These are phyloP conservation scores for Vaccinium macrocarpon DNA, from an alignment of 148 eudicot species.

Conservation along the genomic window DNA sequence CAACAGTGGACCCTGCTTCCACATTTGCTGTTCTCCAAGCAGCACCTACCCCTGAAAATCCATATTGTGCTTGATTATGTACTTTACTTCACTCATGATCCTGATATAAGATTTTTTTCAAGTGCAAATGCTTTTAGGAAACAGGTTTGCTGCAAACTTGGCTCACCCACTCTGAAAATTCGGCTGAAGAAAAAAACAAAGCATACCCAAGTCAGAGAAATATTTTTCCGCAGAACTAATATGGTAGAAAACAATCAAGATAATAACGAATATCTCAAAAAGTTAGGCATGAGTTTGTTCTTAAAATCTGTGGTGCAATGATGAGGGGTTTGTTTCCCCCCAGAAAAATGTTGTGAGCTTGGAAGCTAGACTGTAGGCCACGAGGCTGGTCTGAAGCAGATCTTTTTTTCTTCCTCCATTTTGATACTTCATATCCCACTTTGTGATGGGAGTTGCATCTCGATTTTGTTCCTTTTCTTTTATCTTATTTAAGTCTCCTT, in stretches of 20 bases:
- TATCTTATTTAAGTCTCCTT: not conserved
- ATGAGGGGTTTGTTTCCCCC: not conserved
- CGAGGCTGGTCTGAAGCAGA: not conserved
- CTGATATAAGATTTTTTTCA: not conserved
- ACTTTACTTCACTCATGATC: not conserved
- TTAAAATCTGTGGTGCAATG: not conserved
- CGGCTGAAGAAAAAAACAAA: not conserved
- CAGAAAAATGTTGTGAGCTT: not conserved
- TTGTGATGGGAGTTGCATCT: not conserved
- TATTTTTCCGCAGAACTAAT: not conserved
- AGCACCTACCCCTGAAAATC: constrained; percentile 74
- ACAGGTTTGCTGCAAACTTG: not conserved
- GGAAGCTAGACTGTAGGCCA: not conserved
- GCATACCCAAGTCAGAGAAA: not conserved
- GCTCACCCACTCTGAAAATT: not conserved
- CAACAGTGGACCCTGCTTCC: constrained; percentile 82
- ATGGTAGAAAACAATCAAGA: not conserved
- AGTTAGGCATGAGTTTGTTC: not conserved
- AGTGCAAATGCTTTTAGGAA: not conserved
- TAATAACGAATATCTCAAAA: not conserved
- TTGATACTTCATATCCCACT: not conserved
- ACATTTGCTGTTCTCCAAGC: constrained; percentile 81
- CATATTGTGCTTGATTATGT: not conserved
- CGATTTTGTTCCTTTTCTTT: not conserved
- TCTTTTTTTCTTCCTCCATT: not conserved